These are phyloP conservation scores for Kwoniella newhampshirensis DNA, from an alignment of 768 basidiomycete genomes.

Conservation along the genomic window DNA sequence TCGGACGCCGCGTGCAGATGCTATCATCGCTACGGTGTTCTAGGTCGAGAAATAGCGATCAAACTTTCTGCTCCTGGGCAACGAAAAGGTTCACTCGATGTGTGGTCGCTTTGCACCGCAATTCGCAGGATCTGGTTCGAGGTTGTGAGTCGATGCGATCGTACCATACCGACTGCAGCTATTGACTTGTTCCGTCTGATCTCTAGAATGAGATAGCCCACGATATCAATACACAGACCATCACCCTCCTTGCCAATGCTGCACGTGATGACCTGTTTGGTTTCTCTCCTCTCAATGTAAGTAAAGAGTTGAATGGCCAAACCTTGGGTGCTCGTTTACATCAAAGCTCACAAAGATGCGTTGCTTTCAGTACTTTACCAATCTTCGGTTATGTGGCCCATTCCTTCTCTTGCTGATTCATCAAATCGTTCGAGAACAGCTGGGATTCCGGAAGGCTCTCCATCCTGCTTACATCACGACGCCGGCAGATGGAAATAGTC, in stretches of 20 bases:
- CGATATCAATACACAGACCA: conserved; percentile 12
- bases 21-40: conserved; percentile 21
- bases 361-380: conserved; percentile 12
- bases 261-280: conserved; percentile 17
- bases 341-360: no score
- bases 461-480: conserved; percentile 17
- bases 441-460: conserved; percentile 25
- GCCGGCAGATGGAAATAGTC: conserved; percentile 3
- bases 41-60: conserved; percentile 19
- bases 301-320: conserved; percentile 1
- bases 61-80: conserved; percentile 14
- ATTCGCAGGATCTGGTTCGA: conserved; percentile 24
- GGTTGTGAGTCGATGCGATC: conserved; percentile 13
- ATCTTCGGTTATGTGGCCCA: conserved; percentile 27
- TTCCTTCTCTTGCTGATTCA: conserved; percentile 34
- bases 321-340: no score
- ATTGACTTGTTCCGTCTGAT: neutral
- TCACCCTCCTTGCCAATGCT: conserved; percentile 7
- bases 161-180: neutral
- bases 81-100: conserved; percentile 23
- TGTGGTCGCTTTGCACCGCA: conserved; percentile 18
- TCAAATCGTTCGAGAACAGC: conserved; percentile 27
- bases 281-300: conserved; percentile 36
- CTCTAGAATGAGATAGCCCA: conserved; percentile 11
- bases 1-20: neutral